Percentiles rank a stretch among this genome's conserved stretches.
Conservation (phyloP, 148 eudicot species). For the Euryodendron excelsum region DNA sequence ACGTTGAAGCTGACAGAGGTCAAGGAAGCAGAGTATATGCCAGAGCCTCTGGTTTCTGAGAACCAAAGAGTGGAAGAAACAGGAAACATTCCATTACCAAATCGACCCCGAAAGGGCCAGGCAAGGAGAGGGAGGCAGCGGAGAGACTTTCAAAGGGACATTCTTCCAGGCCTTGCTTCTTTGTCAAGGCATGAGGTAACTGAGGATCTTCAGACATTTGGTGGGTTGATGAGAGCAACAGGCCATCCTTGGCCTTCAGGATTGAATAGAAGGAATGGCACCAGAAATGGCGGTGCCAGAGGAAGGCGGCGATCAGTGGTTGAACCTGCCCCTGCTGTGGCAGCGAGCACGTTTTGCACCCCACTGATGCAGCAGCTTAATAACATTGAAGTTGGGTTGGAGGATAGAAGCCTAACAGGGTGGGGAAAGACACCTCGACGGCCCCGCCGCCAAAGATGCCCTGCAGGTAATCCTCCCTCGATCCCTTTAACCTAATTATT, state of each 20-base stretch:
- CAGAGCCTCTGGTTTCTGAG: slow-evolving; percentile 53
- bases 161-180: slow-evolving; percentile 79
- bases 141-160: slow-evolving; percentile 88
- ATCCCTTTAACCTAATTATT: slow-evolving; percentile 41
- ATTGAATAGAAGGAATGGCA: slow-evolving; percentile 48
- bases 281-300: slow-evolving; percentile 53
- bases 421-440: slow-evolving; percentile 97
- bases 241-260: slow-evolving; percentile 79
- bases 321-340: slow-evolving; percentile 23
- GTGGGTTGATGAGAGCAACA: slow-evolving; percentile 81
- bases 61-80: slow-evolving; percentile 32
- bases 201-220: slow-evolving; percentile 86
- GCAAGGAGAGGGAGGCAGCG: slow-evolving; percentile 77
- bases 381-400: slow-evolving; percentile 42
- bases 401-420: slow-evolving; percentile 69
- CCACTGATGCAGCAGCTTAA: slow-evolving; percentile 38
- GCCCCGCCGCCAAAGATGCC: slow-evolving; percentile 79
- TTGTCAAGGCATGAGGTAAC: slow-evolving; percentile 86
- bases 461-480: slow-evolving; percentile 59
- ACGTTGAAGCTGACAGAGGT: slow-evolving; percentile 57
- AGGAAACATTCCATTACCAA: slow-evolving; percentile 26
- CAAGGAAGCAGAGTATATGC: slow-evolving; percentile 70
- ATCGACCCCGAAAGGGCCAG: slow-evolving; percentile 51
- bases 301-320: slow-evolving; percentile 48
- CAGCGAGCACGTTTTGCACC: slow-evolving; percentile 20